Base-by-base conservation (phyloP, 192 early-diverging fungal genomes). In the Linnemannia hyalina region DNA sequence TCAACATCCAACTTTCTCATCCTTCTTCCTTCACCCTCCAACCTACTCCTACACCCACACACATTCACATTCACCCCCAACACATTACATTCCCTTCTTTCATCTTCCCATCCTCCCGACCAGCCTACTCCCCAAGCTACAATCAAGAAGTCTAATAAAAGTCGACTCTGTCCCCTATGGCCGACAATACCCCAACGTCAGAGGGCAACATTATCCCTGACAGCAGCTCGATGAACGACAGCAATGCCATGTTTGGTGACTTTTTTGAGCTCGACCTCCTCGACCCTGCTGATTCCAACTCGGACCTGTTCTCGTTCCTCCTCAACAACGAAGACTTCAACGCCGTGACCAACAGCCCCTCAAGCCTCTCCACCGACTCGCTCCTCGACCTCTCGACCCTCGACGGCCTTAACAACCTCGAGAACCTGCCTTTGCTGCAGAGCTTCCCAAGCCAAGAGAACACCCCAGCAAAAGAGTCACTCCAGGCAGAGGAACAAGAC, bases 231-330 rank as follows among this genome's bases (percentile, higher is more conserved):
- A 70, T 72, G 71, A 26, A 71, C 22, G 68, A 77, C 54, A 68
- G 49, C 46, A 83, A 75, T 75, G 65, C 72, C 23, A 70, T 68
- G n/a, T 80, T 80, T 78, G 82, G 69, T 55, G 77, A 84, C 54
- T 84, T 80, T 38, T 42, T 84, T 13, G 68, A 84, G 20, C 69
- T 80, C 11, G 82, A 84, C 42, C 29, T 84, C n/a, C 68, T 84
- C 41, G 82, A 78, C n/a, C n/a, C 77, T 40, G 32, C 46, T 11
- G 6, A 41, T 16, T 23, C 68, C 68, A 80, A 44, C 60, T 47
- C 32, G 38, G 74, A 80, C 68, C 36, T 84, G 35, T 84, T 72
- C 70, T 76, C 82, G 18, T 75, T 75, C 52, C 49, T 80, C 41
- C 55, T 84, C 54, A 78, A 74, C 22, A 76, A 76, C 44, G 82